Evolutionary conservation across 2,329 filamentous ascomycete genomes (phyloP).

Genomic region (Aspergillus sp.): DNA sequence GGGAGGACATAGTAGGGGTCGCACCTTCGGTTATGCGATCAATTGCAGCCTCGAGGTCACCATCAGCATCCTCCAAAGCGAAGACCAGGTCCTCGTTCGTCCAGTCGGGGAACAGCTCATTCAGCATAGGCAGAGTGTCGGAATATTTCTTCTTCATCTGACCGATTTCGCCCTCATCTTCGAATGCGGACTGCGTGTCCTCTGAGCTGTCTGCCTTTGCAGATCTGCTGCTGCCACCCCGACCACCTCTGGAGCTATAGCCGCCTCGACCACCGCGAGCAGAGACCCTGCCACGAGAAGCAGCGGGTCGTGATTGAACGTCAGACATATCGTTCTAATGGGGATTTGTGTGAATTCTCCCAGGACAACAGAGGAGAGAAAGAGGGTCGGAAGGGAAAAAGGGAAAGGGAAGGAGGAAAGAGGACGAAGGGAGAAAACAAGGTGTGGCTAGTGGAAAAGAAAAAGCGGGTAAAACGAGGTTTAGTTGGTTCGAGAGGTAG

Average conservation of each 20-base stretch:
- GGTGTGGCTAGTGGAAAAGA: slow-evolving; percentile 30
- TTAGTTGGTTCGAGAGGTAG: slow-evolving; percentile 27
- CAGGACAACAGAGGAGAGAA: slow-evolving; percentile 20
- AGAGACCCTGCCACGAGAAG: slow-evolving; percentile 85
- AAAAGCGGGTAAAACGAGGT: slow-evolving; percentile 28
- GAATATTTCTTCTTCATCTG: slow-evolving; percentile 90
- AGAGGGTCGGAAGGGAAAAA: slow-evolving; percentile 27
- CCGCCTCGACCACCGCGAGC: slow-evolving; percentile 81
- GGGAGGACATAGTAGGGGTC: slow-evolving; percentile 4
- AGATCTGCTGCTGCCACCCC: slow-evolving; percentile 63
- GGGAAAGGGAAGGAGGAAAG: slow-evolving; percentile 25
- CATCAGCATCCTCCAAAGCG: slow-evolving; percentile 74
- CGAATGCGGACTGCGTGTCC: slow-evolving; percentile 56
- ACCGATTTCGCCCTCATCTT: slow-evolving; percentile 86
- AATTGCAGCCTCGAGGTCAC: slow-evolving; percentile 50
- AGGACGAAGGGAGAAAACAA: slow-evolving; percentile 29
- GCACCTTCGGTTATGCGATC: slow-evolving; percentile 53
- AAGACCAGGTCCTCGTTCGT: slow-evolving; percentile 92
- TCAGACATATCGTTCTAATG: slow-evolving; percentile 76
- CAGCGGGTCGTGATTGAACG: slow-evolving; percentile 78
- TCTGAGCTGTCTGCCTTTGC: slow-evolving; percentile 73
- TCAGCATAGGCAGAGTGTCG: slow-evolving; percentile 74
- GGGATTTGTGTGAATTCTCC: slow-evolving; percentile 24
- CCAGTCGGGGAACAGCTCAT: slow-evolving; percentile 94
- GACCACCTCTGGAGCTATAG: slow-evolving; percentile 67